Conservation (phyloP, 164 flowering plant species). For the Umbellularia californica region DNA sequence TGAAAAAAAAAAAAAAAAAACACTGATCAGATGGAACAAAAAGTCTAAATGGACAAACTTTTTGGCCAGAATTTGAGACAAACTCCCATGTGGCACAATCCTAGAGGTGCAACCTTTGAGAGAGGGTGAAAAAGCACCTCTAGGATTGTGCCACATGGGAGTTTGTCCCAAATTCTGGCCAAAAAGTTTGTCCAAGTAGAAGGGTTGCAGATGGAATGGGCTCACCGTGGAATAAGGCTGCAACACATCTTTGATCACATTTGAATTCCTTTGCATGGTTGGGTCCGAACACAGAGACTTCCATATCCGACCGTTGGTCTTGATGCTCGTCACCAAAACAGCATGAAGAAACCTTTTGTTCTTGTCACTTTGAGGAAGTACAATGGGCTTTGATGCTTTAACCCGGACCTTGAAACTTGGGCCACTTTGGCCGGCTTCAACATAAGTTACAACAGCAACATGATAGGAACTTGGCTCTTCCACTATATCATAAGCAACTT, state of each 20-base stretch:
- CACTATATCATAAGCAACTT: conserved; percentile 31
- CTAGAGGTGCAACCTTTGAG: too few species aligned
- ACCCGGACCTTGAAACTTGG: conserved; percentile 8
- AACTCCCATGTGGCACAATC: too few species aligned
- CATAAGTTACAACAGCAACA: background rate
- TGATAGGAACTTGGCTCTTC: background rate
- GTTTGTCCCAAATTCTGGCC: too few species aligned
- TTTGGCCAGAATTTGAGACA: too few species aligned
- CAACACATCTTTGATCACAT: conserved; percentile 20
- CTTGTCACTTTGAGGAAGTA: conserved; percentile 7
- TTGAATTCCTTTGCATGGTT: background rate
- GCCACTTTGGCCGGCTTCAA: conserved; percentile 6
- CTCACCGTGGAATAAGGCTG: conserved; percentile 34
- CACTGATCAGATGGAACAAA: background rate
- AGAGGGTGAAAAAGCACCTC: too few species aligned
- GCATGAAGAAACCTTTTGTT: conserved; percentile 31
- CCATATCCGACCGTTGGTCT: conserved; percentile 56
- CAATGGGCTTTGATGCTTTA: conserved; percentile 26
- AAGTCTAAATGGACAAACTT: too few species aligned
- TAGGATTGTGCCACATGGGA: too few species aligned
- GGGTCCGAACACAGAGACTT: conserved; percentile 28
- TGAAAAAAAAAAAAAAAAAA: too few species aligned
- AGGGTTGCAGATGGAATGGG: background rate
- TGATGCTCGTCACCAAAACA: conserved; percentile 41
- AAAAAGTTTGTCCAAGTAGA: too few species aligned